Base-by-base conservation (phyloP, 768 basidiomycete species). In the Pulveroboletus sp. region DNA sequence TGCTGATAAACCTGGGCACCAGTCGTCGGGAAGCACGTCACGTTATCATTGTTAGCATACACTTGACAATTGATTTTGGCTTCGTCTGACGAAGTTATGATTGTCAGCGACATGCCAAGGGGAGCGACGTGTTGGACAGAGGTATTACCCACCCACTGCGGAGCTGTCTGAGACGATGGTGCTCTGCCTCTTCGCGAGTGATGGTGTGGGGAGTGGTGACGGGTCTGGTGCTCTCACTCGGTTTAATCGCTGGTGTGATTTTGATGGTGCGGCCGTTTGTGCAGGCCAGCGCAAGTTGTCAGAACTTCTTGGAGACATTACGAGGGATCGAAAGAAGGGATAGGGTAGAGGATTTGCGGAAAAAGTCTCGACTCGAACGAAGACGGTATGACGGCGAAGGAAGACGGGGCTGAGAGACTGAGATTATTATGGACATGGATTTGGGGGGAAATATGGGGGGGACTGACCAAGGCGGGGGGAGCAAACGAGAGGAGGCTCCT, bases 11-110 rank as follows among this genome's bases (percentile, higher is more conserved):
- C 73, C 24, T 71, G 53, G 18, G 79, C 79, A 50, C 76, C 69
- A 8, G 67, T 43, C 0, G 71, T 73, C 9, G 93, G 93, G 63
- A 76, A 93, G 65, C 93, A 94, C 8, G 90, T 88, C 38, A 83
- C 75, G 52, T 89, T 73, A 42, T 79, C 67, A 71, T 93, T 93
- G 54, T 81, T 81, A 21, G 83, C 81, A 51, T 67, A 62, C 41
- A 78, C 27, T 62, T 84, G 59, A 60, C 87, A 89, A 49, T 73
- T 42, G 6, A 32, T 38, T 59, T 70, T 60, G 8, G 86, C 86
- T 17, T 50, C 46, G 1, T 42, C 67, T 75, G 42, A 40, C 15
- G 32, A 42, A 46, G 48, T 51, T 53, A 46, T 33, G 30, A 41
- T 30, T 15, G 45, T 55, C n/a, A 62, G 55, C 15, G 41, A 41